Evolutionary conservation across 2,329 filamentous ascomycete species (phyloP).

Genomic region (Verruconis gallopava): DNA sequence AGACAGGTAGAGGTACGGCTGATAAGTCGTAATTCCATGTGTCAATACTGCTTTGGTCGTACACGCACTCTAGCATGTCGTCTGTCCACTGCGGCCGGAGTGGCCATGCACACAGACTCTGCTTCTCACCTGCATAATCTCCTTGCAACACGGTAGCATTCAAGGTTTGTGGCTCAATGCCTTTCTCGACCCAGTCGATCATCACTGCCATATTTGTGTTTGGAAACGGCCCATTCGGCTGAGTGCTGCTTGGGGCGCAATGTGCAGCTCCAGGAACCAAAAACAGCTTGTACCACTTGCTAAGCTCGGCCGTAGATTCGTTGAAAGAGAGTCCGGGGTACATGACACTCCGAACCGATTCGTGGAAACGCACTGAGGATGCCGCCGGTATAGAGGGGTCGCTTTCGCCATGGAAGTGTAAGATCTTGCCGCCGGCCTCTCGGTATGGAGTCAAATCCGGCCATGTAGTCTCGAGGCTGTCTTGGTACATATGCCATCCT

Average conservation of each 20-base stretch:
- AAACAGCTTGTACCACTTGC: slow-evolving; percentile 43
- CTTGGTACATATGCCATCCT: slow-evolving; percentile 36
- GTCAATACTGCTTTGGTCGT: too few relatives aligned
- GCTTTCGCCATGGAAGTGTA: slow-evolving; percentile 26
- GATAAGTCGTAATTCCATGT: too few relatives aligned
- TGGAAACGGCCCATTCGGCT: slow-evolving; percentile 24
- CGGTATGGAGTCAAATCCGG: slow-evolving; percentile 9
- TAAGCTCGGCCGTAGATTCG: slow-evolving; percentile 28
- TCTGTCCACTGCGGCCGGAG: slow-evolving; percentile 28
- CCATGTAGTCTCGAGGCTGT: slow-evolving; percentile 20
- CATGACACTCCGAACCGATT: slow-evolving; percentile 40
- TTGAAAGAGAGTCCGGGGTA: slow-evolving; percentile 29
- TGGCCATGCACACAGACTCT: slow-evolving; percentile 30
- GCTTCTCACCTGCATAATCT: neutral
- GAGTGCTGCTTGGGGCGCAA: slow-evolving; percentile 27
- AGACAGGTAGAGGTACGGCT: too few relatives aligned
- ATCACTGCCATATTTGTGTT: slow-evolving; percentile 33
- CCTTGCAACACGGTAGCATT: slow-evolving; percentile 24
- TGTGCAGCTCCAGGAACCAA: slow-evolving; percentile 42
- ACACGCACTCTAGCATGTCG: slow-evolving; percentile 26
- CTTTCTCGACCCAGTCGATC: slow-evolving; percentile 42
- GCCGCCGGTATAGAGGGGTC: slow-evolving; percentile 40
- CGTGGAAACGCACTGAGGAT: slow-evolving; percentile 42
- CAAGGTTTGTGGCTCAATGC: slow-evolving; percentile 30
- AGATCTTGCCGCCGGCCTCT: slow-evolving; percentile 13